phyloP scores from a whole-genome alignment of 2,329 filamentous ascomycete species.

The Fonsecaea erecta region DNA sequence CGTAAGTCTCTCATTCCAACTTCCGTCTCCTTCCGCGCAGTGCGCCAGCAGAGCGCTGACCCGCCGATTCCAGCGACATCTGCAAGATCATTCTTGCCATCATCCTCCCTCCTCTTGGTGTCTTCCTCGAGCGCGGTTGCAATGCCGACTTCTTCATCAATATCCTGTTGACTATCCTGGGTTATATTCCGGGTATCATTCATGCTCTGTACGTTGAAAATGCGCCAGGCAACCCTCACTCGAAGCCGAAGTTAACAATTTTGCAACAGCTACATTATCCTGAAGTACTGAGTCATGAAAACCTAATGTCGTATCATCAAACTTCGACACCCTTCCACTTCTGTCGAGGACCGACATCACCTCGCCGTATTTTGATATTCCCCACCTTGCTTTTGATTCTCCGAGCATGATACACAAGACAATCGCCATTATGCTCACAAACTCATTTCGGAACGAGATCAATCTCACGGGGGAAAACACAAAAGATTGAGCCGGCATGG shows the following conservation, averaged over 20 bases:
- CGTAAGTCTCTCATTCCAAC: constrained; percentile 46
- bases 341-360: constrained; percentile 35
- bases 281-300: constrained; percentile 71
- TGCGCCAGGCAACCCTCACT: neutral
- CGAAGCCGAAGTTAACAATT: constrained; percentile 22
- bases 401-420: constrained; percentile 25
- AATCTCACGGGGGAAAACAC: constrained; percentile 11
- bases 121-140: constrained; percentile 93
- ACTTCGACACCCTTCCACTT: constrained; percentile 26
- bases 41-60: constrained; percentile 28
- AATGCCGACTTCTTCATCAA: constrained; percentile 88
- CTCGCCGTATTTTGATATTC: constrained; percentile 35
- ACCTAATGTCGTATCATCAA: constrained; percentile 36
- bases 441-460: constrained; percentile 8
- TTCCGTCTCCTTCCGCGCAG: constrained; percentile 27
- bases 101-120: constrained; percentile 85
- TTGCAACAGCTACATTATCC: constrained; percentile 72
- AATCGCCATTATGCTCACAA: constrained; percentile 13
- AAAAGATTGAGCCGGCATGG: constrained; percentile 3
- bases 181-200: constrained; percentile 82
- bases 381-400: constrained; percentile 32
- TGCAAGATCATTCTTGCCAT: constrained; percentile 87
- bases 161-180: constrained; percentile 81
- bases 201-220: constrained; percentile 74
- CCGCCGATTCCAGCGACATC: constrained; percentile 62